Conservation (phyloP, 306 rosid species). For the Morella rubra region DNA sequence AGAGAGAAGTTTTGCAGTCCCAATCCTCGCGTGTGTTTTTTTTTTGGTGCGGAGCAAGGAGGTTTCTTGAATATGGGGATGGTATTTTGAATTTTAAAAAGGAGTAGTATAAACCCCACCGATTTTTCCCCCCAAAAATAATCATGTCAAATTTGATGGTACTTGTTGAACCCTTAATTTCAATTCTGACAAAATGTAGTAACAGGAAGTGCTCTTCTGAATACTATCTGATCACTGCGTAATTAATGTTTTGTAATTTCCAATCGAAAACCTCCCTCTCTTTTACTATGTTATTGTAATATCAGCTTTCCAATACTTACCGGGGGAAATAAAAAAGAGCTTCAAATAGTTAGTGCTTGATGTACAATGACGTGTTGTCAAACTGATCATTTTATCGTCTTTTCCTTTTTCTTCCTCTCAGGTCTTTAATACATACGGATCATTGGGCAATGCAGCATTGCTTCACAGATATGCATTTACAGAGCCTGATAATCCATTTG, state of each 20-base stretch:
- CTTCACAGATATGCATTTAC: constrained; percentile 94
- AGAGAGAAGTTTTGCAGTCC: neutral
- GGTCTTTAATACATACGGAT: constrained; percentile 90
- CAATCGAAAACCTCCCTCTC: too few species aligned
- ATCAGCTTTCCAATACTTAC: neutral
- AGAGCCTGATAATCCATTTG: constrained; percentile 67
- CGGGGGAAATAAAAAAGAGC: neutral
- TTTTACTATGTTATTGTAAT: neutral
- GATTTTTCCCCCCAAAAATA: too few species aligned
- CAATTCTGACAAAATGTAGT: too few species aligned
- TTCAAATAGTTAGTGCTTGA: neutral
- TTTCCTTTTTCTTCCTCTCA: constrained; percentile 28
- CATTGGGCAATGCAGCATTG: constrained; percentile 82
- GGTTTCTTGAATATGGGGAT: neutral
- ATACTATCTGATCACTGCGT: neutral
- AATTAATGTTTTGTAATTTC: too few species aligned
- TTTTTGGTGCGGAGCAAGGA: neutral
- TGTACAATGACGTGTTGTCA: neutral
- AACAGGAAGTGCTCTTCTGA: too few species aligned
- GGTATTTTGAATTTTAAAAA: too few species aligned
- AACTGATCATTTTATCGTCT: neutral
- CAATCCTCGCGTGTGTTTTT: neutral
- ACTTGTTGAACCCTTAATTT: too few species aligned
- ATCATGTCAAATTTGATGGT: too few species aligned
- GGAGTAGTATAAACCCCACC: too few species aligned